A percentile compares a stretch with the other conserved stretches of the same genome.
Conservation (phyloP, 2,329 filamentous ascomycete species). For the Trichoderma sp. region DNA sequence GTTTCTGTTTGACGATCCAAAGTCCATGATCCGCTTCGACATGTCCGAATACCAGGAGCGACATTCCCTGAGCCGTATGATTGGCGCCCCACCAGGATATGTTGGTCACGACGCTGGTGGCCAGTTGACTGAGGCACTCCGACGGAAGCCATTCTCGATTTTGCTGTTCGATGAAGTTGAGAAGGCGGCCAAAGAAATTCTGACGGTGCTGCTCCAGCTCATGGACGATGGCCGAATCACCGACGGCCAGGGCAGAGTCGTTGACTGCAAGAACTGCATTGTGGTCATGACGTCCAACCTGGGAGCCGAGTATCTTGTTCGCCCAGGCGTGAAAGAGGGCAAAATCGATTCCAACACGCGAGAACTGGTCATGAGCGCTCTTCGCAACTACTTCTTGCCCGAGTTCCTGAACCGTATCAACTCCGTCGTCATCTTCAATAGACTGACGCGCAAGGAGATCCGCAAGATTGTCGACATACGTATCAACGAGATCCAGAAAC, state of each 20-base stretch:
- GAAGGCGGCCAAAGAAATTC: slow-evolving; percentile 95
- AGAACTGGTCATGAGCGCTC: slow-evolving; percentile 84
- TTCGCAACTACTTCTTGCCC: slow-evolving; percentile 94
- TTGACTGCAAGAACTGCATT: slow-evolving; percentile 97
- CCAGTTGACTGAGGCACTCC: slow-evolving; percentile 90
- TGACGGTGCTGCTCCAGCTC: slow-evolving; percentile 96
- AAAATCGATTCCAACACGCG: slow-evolving; percentile 80
- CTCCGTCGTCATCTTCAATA: slow-evolving; percentile 97
- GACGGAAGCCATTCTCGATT: slow-evolving; percentile 95
- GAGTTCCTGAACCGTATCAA: slow-evolving; percentile 99
- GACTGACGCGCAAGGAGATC: slow-evolving; percentile 84
- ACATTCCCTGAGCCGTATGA: slow-evolving; percentile 93
- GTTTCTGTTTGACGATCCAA: slow-evolving; percentile 95
- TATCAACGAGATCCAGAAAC: slow-evolving; percentile 83
- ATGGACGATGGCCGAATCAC: slow-evolving; percentile 99
- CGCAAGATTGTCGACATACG: slow-evolving; percentile 93
- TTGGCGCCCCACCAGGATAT: slow-evolving; percentile 93
- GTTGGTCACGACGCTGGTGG: slow-evolving; percentile 95
- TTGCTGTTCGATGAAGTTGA: slow-evolving; percentile 97
- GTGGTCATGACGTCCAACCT: slow-evolving; percentile 99
- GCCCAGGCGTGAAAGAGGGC: slow-evolving; percentile 73
- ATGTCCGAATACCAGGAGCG: slow-evolving; percentile 99
- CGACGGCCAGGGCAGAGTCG: slow-evolving; percentile 89
- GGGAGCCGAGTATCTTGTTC: slow-evolving; percentile 87
- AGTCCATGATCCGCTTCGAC: slow-evolving; percentile 97